phyloP scores from a whole-genome alignment of 495 filamentous ascomycete species.

The Penicillium pancosmium region DNA sequence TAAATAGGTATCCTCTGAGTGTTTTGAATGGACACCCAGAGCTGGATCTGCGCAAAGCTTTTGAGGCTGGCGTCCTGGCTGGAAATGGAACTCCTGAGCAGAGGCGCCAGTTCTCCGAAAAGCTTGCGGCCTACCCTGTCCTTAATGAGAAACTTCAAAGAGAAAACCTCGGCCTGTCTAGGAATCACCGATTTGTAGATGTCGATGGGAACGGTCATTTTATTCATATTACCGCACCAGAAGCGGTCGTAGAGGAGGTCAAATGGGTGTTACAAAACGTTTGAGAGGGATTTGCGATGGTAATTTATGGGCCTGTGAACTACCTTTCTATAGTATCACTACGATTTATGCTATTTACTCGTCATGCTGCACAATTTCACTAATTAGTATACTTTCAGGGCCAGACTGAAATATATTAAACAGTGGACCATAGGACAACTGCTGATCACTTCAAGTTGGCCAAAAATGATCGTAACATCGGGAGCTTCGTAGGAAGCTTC shows the following conservation, averaged over 20 bases:
- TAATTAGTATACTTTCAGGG: no score
- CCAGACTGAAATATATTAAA: no score
- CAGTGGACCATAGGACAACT: no score
- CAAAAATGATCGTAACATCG: no score
- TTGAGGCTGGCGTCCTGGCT: not conserved
- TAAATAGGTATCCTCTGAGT: conserved; percentile 3
- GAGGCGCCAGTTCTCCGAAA: not conserved
- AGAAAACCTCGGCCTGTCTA: conserved; percentile 6
- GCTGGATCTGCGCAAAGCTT: conserved; percentile 2
- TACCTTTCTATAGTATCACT: no score
- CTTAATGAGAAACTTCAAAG: conserved; percentile 1
- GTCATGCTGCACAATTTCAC: no score
- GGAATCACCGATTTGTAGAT: conserved; percentile 1
- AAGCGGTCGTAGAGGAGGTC: conserved; percentile 5
- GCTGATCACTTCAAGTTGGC: no score
- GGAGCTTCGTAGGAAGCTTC: no score
- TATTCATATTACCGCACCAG: conserved; percentile 8
- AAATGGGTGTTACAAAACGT: conserved; percentile 5
- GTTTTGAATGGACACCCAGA: conserved; percentile 9
- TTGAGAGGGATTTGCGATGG: not conserved
- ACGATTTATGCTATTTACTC: no score
- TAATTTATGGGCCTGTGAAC: no score
- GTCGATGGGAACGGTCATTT: conserved; percentile 7
- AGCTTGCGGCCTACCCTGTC: not conserved
- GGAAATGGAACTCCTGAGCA: conserved; percentile 10